phyloP scores from a whole-genome alignment of 768 basidiomycete genomes.

The Boletus rubropictus region DNA sequence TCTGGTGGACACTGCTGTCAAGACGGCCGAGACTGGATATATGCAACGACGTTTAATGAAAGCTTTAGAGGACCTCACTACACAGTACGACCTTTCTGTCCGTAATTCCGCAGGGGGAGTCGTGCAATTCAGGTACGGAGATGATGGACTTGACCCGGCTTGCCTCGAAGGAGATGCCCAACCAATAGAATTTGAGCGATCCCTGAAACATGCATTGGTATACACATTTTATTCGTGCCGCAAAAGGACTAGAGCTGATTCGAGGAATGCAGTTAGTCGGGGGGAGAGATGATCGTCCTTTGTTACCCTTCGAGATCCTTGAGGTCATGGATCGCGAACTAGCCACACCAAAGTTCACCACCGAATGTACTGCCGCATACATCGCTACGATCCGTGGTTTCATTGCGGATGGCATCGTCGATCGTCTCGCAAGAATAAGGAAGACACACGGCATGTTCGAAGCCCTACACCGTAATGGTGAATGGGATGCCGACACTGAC shows the following conservation, averaged over 20 bases:
- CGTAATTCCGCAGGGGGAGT: constrained; percentile 92
- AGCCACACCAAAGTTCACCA: constrained; percentile 50
- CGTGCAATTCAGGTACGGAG: constrained; percentile 95
- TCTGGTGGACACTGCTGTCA: constrained; percentile 98
- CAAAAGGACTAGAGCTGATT: constrained; percentile 5
- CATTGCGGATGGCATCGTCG: constrained; percentile 59
- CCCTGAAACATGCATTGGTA: constrained; percentile 82
- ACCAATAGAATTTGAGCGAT: constrained; percentile 84
- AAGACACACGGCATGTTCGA: constrained; percentile 76
- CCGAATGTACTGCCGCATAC: constrained; percentile 68
- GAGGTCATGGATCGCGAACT: constrained; percentile 66
- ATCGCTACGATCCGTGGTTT: constrained; percentile 64
- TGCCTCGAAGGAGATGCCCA: constrained; percentile 93
- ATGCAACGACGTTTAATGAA: constrained; percentile 99
- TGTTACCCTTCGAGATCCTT: constrained; percentile 84
- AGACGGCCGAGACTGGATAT: constrained; percentile 99
- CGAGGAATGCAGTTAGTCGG: constrained; percentile 51
- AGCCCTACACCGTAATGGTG: constrained; percentile 64
- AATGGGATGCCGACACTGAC: constrained; percentile 76
- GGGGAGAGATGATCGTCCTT: constrained; percentile 49
- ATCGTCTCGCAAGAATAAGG: constrained; percentile 60
- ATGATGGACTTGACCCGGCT: constrained; percentile 95
- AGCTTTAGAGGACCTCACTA: constrained; percentile 92
- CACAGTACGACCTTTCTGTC: constrained; percentile 93
- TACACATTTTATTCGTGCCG: constrained; percentile 13